A percentile compares a stretch with the other conserved stretches of the same genome.
These are phyloP conservation scores for Penicillium paradoxum DNA, from an alignment of 495 filamentous ascomycete species.

Conservation along the genomic window DNA sequence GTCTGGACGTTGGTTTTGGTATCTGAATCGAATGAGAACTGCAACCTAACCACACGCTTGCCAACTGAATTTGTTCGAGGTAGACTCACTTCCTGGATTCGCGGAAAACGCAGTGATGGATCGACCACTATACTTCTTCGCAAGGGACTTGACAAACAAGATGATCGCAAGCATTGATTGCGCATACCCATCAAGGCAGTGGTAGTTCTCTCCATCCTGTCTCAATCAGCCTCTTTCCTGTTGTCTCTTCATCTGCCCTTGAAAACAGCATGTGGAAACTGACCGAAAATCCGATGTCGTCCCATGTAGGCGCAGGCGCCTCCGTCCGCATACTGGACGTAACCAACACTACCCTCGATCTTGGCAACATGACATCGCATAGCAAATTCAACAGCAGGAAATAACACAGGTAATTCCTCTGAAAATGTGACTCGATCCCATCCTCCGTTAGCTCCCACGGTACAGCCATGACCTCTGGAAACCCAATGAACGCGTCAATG, in stretches of 20 bases:
- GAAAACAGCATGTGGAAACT: background rate
- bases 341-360: conserved; percentile 16
- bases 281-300: conserved; percentile 20
- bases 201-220: conserved; percentile 19
- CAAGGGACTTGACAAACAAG: conserved; percentile 21
- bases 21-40: conserved; percentile 9
- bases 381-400: conserved; percentile 21
- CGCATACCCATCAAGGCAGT: conserved; percentile 21
- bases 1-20: conserved; percentile 19
- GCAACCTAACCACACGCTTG: background rate
- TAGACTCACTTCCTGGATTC: conserved; percentile 22
- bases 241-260: background rate
- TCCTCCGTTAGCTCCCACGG: conserved; percentile 16
- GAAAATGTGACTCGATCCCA: conserved; percentile 23
- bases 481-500: conserved; percentile 22
- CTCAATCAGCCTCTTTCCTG: background rate
- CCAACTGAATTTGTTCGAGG: background rate
- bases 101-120: conserved; percentile 19
- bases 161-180: conserved; percentile 29
- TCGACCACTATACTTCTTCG: conserved; percentile 1
- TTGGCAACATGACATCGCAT: conserved; percentile 4
- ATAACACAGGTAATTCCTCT: conserved; percentile 23
- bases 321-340: conserved; percentile 20
- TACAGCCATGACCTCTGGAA: conserved; percentile 18
- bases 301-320: conserved; percentile 14